Base-by-base conservation (phyloP, 768 basidiomycete species). In the Pisolithus marmoratus region DNA sequence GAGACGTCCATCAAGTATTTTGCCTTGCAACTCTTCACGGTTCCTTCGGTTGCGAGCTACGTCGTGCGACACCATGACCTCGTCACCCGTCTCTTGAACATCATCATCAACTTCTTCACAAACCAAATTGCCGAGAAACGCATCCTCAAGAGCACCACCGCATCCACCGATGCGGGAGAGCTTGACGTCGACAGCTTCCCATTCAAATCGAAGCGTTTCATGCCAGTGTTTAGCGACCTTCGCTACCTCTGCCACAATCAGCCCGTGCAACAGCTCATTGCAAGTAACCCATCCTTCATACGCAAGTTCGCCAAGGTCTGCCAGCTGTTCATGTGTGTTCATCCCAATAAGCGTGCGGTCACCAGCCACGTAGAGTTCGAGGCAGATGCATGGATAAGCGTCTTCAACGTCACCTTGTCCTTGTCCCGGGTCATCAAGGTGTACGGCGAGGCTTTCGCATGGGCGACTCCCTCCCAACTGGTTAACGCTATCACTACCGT, bases 1-100 rank as follows among this genome's bases (percentile, higher is more conserved):
- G 96, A 99, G 64, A 92, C 91, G 7, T 94, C 90, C 15, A 87
- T 98, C 73, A 89, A 94, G 62, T 93, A 92, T 64, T 90, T 95
- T 55, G 88, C 91, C 15, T 76, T 95, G 5, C 92, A 96, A 62
- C 78, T 98, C 31, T 96, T 96, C 72, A 93, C 94, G 0, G 87
- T 92, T 1, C 94, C 94, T 0, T 87, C 85, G 2, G 83, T 94
- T 47, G 85, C 90, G 5, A 75, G 79, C 1, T 84, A 92, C 58
- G 83, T 95, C 46, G 87, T 90, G 19, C 74, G 77, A 7, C 76
- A 84, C 52, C 83, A 87, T 62, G 76, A 80, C 55, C 80, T 96
- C 57, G 81, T 94, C 54, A 72, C 83, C 2, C 82, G 84, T 15
- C 76, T 97, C 17, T 80, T 95, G 52, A 75, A 82, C 47, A 85